Base-by-base conservation (phyloP, 2,329 filamentous ascomycete genomes). In the Penicillium hesseltinei region DNA sequence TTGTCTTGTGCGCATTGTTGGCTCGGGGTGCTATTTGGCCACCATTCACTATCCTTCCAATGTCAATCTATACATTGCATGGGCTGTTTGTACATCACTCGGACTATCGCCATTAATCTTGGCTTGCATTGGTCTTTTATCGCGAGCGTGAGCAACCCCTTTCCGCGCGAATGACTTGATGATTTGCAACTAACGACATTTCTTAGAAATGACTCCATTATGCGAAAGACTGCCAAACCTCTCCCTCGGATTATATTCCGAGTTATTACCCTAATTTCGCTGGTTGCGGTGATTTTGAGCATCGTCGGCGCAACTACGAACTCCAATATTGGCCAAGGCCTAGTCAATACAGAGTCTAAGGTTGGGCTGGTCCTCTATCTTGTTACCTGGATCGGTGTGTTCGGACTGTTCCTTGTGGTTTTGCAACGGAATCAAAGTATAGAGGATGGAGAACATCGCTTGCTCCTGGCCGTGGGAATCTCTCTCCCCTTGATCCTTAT, bases 401-500 rank as follows among this genome's bases (percentile, higher is more conserved):
- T 21, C 15, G 40, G 47, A 36, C 35, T 55, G 3, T 31, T 58
- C 19, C 8, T 44, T 21, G 15, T 46, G 11, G 3, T 68, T 5
- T 59, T 66, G 40, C 62, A 57, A n/a, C 65, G 66, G 17, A 53
- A 67, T 29, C 51, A 57, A 5, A 64, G 63, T 33, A 62, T 73
- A 2, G 65, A 63, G 5, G 23, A 54, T 2, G 70, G 70, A 36
- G 70, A 75, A 55, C 63, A 62, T 39, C 59, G 65, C 2, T 58
- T 74, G 5, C 63, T 73, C 27, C 55, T 66, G 15, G 71, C 67
- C 4, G 63, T 72, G 6, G 54, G 66, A 2, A 40, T 66, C 19
- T 69, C 69, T 2, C 51, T 71, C 3, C 69, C 72, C 0, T 62
- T 75, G 19, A 50, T 75, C 3, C 64, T 66, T 29, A 61, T 73